Evolutionary conservation across 495 filamentous ascomycete genomes (phyloP).

Genomic region (Penicillium malachiteum): DNA sequence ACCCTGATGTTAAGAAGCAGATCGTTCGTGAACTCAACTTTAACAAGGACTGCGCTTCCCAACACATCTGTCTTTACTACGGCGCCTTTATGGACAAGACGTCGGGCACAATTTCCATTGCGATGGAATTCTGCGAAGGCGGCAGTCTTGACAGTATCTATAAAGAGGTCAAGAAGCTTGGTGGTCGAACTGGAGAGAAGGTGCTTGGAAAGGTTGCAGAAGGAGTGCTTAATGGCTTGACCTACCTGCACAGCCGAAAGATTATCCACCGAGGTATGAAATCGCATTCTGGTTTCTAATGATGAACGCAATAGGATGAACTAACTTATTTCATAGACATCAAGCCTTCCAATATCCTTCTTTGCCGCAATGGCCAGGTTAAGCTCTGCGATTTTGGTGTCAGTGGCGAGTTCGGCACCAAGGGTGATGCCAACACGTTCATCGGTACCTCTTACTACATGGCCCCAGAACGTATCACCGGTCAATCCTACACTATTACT

Average conservation of each 20-base stretch:
- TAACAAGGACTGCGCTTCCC: constrained; percentile 93
- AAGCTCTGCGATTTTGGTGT: constrained; percentile 99
- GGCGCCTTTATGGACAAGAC: constrained; percentile 93
- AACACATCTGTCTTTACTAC: constrained; percentile 95
- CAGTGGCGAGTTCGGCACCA: constrained; percentile 95
- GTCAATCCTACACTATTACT: constrained; percentile 96
- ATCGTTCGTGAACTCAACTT: constrained; percentile 93
- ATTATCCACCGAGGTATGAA: constrained; percentile 84
- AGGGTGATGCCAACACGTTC: constrained; percentile 97
- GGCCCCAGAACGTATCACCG: constrained; percentile 97
- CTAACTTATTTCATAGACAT: constrained; percentile 59
- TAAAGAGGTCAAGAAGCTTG: constrained; percentile 91
- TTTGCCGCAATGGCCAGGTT: constrained; percentile 89
- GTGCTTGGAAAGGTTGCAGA: constrained; percentile 98
- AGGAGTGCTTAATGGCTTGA: constrained; percentile 89
- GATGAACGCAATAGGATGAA: not conserved
- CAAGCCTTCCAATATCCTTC: constrained; percentile 95
- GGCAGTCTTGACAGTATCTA: constrained; percentile 95
- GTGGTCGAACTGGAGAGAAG: constrained; percentile 93
- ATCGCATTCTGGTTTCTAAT: not conserved
- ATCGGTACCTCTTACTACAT: constrained; percentile 99
- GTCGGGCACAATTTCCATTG: constrained; percentile 92
- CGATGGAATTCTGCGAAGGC: constrained; percentile 98
- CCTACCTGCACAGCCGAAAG: constrained; percentile 92
- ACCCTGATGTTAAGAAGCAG: constrained; percentile 96